Evolutionary conservation across 495 filamentous ascomycete genomes (phyloP), one percentile per base, ranked within the genome.

Genomic region (Thermochaetoides thermophila): DNA sequence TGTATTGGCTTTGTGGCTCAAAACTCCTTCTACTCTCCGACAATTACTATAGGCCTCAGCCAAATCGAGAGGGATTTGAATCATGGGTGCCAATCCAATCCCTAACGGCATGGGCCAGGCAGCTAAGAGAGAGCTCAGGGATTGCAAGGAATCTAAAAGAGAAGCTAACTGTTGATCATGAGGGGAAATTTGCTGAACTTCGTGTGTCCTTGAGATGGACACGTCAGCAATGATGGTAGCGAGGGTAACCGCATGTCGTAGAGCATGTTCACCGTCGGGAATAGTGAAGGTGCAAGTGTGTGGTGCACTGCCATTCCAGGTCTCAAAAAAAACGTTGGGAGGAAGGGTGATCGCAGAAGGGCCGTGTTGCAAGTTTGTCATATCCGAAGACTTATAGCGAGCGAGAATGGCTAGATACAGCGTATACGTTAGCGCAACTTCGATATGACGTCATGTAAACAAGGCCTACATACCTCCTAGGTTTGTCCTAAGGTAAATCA

Each of bases 401-500:
- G 11, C 9, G 0, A 28, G 27, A 4, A 10, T 28, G 27, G 25
- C n/a, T 27, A n/a, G 11, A 15, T 5, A 10, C 27, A 14, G 11
- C 25, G 13, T 5, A 28, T 7, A 28, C 13, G 27, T 15, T 4
- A 15, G n/a, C 12, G n/a, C n/a, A n/a, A n/a, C n/a, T n/a, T n/a
- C n/a, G n/a, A n/a, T n/a, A n/a, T n/a, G n/a, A n/a, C n/a, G n/a
- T n/a, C n/a, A n/a, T n/a, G n/a, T n/a, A n/a, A n/a, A n/a, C 27
- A 4, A 14, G 12, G n/a, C 5, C 11, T 31, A 44, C 55, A 31
- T 51, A 66, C 64, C 44, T 8, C 49, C 32, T 22, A 66, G 45
- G 31, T 42, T 58, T 35, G 46, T 37, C 31, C 53, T 49, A n/a
- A 69, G 50, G 38, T 68, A 68, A 19, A 39, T 35, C 35, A 65